Conservation (phyloP, 495 filamentous ascomycete species). For the Aspergillus ostianus region DNA sequence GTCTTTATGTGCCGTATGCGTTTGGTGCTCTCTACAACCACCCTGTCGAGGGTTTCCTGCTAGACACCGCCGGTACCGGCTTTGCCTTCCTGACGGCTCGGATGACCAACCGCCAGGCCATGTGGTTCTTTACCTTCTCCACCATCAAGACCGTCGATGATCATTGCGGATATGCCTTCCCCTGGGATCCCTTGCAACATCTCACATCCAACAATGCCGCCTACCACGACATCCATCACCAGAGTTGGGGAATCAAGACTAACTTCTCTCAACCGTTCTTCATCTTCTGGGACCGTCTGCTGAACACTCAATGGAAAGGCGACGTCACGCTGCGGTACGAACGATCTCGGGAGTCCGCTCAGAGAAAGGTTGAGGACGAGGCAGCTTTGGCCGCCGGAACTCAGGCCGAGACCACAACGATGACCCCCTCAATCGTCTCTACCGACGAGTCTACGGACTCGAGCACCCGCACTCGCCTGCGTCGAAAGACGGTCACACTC, state of each 20-base stretch:
- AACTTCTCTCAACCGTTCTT: conserved; percentile 56
- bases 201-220: conserved; percentile 89
- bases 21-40: conserved; percentile 98
- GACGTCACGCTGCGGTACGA: conserved; percentile 46
- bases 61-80: conserved; percentile 84
- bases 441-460: conserved; percentile 27
- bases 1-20: conserved; percentile 94
- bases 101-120: conserved; percentile 75
- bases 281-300: conserved; percentile 50
- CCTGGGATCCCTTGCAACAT: conserved; percentile 90
- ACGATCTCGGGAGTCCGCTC: conserved; percentile 40
- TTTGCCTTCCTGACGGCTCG: conserved; percentile 74
- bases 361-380: conserved; percentile 40
- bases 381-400: conserved; percentile 16
- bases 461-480: conserved; percentile 34
- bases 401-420: conserved; percentile 7
- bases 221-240: conserved; percentile 97
- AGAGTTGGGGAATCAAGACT: conserved; percentile 93
- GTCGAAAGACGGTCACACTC: conserved; percentile 34
- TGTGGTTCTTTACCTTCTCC: conserved; percentile 79
- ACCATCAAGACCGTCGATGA: conserved; percentile 97
- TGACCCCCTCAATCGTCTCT: conserved; percentile 25
- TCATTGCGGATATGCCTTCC: conserved; percentile 93
- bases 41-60: conserved; percentile 81
- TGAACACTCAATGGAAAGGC: conserved; percentile 47